These are phyloP conservation scores for Blattamonas nauphoetae DNA, from an alignment of 78 protist genomes.

Conservation along the genomic window DNA sequence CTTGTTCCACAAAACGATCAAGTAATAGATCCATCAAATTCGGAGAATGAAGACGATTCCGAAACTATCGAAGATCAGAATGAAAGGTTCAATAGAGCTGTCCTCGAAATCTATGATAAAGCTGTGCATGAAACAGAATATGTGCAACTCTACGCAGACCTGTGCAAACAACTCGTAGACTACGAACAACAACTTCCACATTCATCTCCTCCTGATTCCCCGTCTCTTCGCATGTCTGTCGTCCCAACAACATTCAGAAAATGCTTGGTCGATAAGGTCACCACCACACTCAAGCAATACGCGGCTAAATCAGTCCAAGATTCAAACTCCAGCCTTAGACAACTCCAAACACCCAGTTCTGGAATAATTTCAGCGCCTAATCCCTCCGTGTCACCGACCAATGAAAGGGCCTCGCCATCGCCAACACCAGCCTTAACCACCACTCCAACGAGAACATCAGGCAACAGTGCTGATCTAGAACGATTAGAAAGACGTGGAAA, in stretches of 20 bases:
- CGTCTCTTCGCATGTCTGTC: neutral
- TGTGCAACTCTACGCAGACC: neutral
- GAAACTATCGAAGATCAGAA: too few species aligned
- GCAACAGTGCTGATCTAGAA: neutral
- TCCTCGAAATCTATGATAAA: neutral
- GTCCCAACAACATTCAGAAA: neutral
- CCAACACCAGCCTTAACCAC: neutral
- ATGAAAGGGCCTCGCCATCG: neutral
- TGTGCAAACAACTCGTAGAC: neutral
- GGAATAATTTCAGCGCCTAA: neutral
- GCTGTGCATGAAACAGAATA: neutral
- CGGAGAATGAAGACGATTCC: too few species aligned
- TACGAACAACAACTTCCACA: neutral
- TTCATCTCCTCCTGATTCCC: neutral
- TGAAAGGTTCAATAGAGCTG: too few species aligned
- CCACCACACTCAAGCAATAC: neutral
- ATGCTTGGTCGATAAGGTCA: neutral
- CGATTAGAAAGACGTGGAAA: neutral
- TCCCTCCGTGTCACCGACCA: neutral
- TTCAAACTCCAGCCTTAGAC: neutral
- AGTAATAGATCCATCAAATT: too few species aligned
- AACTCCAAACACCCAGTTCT: neutral
- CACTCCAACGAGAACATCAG: neutral
- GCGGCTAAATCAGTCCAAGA: neutral
- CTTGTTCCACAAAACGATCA: too few species aligned